Evolutionary conservation across 2,329 filamentous ascomycete genomes (phyloP), one percentile per base, ranked within the genome.

Genomic region (Lasiodiplodia hormozganensis): DNA sequence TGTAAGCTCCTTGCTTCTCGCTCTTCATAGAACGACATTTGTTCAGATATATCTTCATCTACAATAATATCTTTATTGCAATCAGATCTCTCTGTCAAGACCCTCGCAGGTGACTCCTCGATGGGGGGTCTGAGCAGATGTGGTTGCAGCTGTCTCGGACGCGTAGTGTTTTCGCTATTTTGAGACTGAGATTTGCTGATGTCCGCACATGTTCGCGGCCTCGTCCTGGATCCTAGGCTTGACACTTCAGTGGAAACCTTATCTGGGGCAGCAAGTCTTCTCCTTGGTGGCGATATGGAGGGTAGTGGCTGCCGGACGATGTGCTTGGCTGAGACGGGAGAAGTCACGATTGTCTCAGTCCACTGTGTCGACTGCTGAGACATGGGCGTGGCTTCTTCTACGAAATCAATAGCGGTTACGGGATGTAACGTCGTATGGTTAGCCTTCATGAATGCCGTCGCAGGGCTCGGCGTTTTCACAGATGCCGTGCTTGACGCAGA

Each of bases 351-450:
- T 8, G 51, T 65, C 23, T 56, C 38, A n/a, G 51, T 65, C 49
- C 49, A 65, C 34, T 65, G 62, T 23, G 34, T 65, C 34, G 62
- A 65, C 34, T 18, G 52, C 34, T 56, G 49, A 43, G 62, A 65
- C 62, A 65, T 18, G 18, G 62, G 51, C 21, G 51, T 43, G 7
- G 43, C 62, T 47, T 56, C 62, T n/a, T 65, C 47, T 54, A 25
- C 51, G n/a, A 65, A 65, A 18, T 56, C 51, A 4, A 47, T 11
- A 18, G n/a, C 25, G 23, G 36, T n/a, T n/a, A 7, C 25, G 10
- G 43, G 34, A n/a, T 7, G 38, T 14, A 25, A 2, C 11, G 40
- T 25, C 11, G 38, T 47, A 11, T 18, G 6, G 14, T 49, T 36
- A 12, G 16, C 18, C 36, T 43, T 21, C 8, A 38, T 52, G 11